Evolutionary conservation across 2,329 filamentous ascomycete genomes (phyloP).

Genomic region (Hypoxylon sp.): DNA sequence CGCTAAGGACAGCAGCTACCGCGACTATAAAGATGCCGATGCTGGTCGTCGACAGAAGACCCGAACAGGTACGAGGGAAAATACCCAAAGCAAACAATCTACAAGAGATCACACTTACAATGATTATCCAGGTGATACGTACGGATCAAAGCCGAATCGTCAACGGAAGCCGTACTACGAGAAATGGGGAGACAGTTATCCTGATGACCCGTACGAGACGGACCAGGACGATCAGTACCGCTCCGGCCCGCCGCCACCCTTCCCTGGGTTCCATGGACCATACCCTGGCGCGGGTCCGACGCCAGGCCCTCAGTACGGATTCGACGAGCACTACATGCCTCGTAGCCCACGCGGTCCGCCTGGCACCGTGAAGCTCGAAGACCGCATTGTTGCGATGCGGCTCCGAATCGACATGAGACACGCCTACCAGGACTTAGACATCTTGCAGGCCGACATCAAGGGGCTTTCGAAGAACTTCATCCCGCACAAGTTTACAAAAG

Average conservation of each 20-base stretch:
- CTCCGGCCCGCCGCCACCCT: background rate
- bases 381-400: constrained; percentile 25
- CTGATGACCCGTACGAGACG: constrained; percentile 1
- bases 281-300: background rate
- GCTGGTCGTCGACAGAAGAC: constrained; percentile 9
- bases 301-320: background rate
- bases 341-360: background rate
- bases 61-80: constrained; percentile 7
- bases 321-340: background rate
- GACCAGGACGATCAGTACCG: background rate
- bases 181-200: constrained; percentile 6
- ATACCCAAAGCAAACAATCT: background rate
- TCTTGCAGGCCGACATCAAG: constrained; percentile 6
- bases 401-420: constrained; percentile 16
- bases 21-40: background rate
- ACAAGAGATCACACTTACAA: background rate
- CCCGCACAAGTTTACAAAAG: background rate
- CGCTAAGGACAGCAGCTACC: background rate
- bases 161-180: constrained; percentile 18
- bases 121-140: constrained; percentile 4
- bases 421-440: background rate
- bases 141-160: constrained; percentile 23
- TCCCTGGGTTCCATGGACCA: background rate
- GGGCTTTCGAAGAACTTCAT: background rate
- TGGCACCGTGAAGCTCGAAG: constrained; percentile 10